These are phyloP conservation scores for Fusarium graminum DNA, from an alignment of 2,329 filamentous ascomycete species.

Conservation along the genomic window DNA sequence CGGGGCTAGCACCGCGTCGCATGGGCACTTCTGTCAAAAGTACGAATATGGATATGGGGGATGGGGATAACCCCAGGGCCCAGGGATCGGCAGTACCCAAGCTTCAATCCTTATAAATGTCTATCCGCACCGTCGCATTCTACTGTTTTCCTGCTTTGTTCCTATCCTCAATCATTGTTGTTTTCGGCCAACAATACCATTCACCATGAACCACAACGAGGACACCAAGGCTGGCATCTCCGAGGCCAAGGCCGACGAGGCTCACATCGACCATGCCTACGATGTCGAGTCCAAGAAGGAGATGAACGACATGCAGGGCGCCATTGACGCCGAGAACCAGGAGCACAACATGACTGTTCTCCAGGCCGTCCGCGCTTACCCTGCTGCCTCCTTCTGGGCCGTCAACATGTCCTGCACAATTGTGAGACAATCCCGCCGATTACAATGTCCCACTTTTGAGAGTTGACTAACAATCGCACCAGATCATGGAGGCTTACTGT, in stretches of 20 bases:
- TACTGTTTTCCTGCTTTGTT: neutral
- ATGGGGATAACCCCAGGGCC: neutral
- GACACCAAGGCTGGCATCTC: constrained; percentile 32
- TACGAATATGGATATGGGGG: neutral
- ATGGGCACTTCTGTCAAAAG: constrained; percentile 13
- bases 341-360: constrained; percentile 59
- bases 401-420: constrained; percentile 65
- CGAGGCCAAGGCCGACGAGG: constrained; percentile 29
- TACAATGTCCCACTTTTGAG: neutral
- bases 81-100: neutral
- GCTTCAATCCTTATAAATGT: constrained; percentile 23
- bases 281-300: constrained; percentile 38
- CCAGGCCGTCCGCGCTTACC: constrained; percentile 56
- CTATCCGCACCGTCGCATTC: constrained; percentile 17
- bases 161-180: constrained; percentile 26
- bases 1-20: neutral
- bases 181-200: constrained; percentile 8
- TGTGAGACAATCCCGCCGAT: constrained; percentile 50
- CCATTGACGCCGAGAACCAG: constrained; percentile 55
- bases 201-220: constrained; percentile 36
- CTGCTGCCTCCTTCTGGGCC: constrained; percentile 62
- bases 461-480: neutral
- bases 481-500: constrained; percentile 65
- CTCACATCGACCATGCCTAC: constrained; percentile 40
- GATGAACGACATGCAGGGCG: constrained; percentile 41